Base-by-base conservation (phyloP, 2,329 filamentous ascomycete genomes). In the Escovopsis weberi region DNA sequence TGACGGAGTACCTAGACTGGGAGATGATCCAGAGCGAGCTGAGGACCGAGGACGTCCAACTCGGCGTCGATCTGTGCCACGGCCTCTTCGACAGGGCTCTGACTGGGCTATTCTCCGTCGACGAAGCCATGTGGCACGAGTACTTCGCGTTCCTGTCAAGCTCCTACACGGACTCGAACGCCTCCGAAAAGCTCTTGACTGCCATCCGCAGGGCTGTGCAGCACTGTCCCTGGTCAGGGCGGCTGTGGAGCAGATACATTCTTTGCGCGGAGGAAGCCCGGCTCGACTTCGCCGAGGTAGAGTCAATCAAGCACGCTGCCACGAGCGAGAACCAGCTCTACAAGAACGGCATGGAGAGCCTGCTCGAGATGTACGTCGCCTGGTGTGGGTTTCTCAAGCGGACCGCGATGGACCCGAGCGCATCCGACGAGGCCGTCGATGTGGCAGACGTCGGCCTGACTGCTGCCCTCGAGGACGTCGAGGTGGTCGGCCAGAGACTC, bases 341-440 rank as follows among this genome's bases (percentile, higher is more conserved):
- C 57, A 80, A 83, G 48, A 80, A 86, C 47, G 88, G 87, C 23
- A 82, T 95, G 71, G 78, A 86, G 40, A 84, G 88, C 50, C 78
- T 95, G 30, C 74, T 96, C 45, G 86, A 94, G 53, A 85, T 96
- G 55, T 87, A 95, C 55, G 79, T 85, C 42, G 82, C 88, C 0
- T 98, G 91, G 91, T 95, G 89, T 56, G 87, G 86, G 40, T 96
- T 89, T 52, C 71, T 98, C 18, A 86, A 89, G 50, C 82, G 91
- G 23, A 80, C 80, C 39, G 86, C 89, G 15, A 87, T 94, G 66
- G 70, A 78, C 43, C 70, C 77, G 1, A 76, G 78, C 45, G 78
- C 82, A 1, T 76, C 75, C 2, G 84, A 89, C 45, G 88, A 95
- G 56, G 85, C 89, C 42, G 72, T 83, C 30, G 88, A 95, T 56